phyloP scores from a whole-genome alignment of 371 early-diverging fungal genomes.

The Mortierella polycephala region DNA sequence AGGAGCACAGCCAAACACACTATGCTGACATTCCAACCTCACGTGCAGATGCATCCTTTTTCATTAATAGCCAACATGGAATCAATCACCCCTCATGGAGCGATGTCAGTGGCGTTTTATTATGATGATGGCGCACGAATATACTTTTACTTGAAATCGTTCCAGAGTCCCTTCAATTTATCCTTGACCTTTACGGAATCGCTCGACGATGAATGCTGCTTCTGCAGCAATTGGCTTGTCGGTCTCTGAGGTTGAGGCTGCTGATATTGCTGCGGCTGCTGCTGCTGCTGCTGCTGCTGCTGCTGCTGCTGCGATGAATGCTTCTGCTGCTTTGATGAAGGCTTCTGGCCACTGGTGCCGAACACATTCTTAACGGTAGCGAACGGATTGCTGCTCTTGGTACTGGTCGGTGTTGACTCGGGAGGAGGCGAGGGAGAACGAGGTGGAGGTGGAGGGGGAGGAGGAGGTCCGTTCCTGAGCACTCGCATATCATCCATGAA shows the following conservation, averaged over 20 bases:
- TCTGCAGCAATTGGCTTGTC: slow-evolving; percentile 22
- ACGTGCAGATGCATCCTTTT: too few species aligned
- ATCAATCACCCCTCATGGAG: too few species aligned
- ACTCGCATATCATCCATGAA: slow-evolving; percentile 76
- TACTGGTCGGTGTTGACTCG: slow-evolving; percentile 1
- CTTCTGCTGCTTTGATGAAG: not conserved
- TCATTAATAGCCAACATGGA: too few species aligned
- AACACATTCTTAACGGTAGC: slow-evolving; percentile 51
- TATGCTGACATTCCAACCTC: too few species aligned
- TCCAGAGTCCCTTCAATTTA: slow-evolving; percentile 41
- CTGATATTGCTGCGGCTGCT: not conserved
- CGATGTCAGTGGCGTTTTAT: too few species aligned
- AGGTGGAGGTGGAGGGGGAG: slow-evolving; percentile 50
- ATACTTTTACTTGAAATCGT: slow-evolving; percentile 13
- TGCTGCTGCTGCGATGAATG: slow-evolving; percentile 14
- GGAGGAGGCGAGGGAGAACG: slow-evolving; percentile 54
- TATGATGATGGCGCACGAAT: not conserved
- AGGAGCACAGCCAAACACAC: too few species aligned
- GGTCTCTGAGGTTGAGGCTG: slow-evolving; percentile 29
- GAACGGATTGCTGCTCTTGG: slow-evolving; percentile 18
- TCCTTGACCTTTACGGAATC: slow-evolving; percentile 36
- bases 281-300: slow-evolving; percentile 19
- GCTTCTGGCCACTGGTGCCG: slow-evolving; percentile 5
- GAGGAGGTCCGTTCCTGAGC: slow-evolving; percentile 52
- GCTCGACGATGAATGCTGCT: slow-evolving; percentile 19